phyloP scores from a whole-genome alignment of 306 rosid species.

The Casuarina equisetifolia region DNA sequence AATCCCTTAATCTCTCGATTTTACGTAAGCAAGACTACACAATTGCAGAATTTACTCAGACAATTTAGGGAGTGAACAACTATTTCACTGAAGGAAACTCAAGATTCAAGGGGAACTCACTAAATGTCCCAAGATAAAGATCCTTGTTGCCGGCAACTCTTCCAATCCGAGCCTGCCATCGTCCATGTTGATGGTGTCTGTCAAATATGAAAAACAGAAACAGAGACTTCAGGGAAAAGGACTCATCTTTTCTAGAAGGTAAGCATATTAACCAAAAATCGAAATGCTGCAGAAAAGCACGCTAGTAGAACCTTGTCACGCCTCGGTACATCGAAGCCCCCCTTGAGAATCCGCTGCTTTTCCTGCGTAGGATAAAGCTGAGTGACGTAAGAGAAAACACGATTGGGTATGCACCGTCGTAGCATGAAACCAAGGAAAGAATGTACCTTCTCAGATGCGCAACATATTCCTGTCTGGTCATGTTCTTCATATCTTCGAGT shows the following conservation, averaged over 20 bases:
- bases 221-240: slow-evolving; percentile 9
- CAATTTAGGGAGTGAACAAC: background rate
- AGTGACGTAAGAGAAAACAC: slow-evolving; percentile 11
- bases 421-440: background rate
- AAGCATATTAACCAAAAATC: slow-evolving; percentile 5
- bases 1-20: slow-evolving; percentile 11
- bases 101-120: slow-evolving; percentile 46
- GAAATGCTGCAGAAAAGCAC: slow-evolving; percentile 13
- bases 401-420: background rate
- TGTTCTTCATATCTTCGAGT: slow-evolving; percentile 78
- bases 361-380: slow-evolving; percentile 43
- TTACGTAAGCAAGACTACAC: slow-evolving; percentile 20
- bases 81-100: background rate
- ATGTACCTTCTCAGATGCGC: slow-evolving; percentile 83
- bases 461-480: slow-evolving; percentile 86
- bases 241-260: background rate
- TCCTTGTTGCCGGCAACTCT: slow-evolving; percentile 95
- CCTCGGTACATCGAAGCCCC: slow-evolving; percentile 95
- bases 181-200: slow-evolving; percentile 96
- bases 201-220: slow-evolving; percentile 28
- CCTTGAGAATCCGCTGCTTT: slow-evolving; percentile 92
- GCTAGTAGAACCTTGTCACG: slow-evolving; percentile 76
- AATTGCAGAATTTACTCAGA: background rate
- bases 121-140: slow-evolving; percentile 90
- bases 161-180: slow-evolving; percentile 97